A percentile compares a stretch with the other conserved stretches of the same genome.
phyloP scores from a whole-genome alignment of 257 asterid genomes.

The Vinca minor region DNA sequence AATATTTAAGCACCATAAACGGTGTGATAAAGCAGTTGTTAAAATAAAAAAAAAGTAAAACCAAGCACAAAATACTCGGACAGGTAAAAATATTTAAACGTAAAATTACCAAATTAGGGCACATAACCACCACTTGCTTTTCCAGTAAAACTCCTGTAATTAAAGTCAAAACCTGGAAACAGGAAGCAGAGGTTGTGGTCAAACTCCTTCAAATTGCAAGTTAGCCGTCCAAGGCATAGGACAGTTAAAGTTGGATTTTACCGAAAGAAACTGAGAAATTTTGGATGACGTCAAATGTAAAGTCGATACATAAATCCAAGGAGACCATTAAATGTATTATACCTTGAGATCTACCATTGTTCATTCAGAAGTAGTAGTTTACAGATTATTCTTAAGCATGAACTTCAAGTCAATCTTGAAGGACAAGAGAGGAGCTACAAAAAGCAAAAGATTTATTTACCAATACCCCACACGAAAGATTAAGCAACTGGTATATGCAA shows the following conservation, averaged over 20 bases:
- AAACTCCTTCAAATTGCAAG: slow-evolving; percentile 1
- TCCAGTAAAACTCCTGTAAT: slow-evolving; percentile 77
- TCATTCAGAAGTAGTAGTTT: background rate
- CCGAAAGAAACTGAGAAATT: background rate
- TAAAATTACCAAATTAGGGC: slow-evolving; percentile 77
- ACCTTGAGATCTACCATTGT: slow-evolving; percentile 1
- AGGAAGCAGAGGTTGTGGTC: too few species aligned
- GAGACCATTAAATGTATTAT: background rate
- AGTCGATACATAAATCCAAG: background rate
- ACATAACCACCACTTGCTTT: slow-evolving; percentile 68
- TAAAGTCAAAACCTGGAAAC: slow-evolving; percentile 62
- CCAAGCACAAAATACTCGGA: slow-evolving; percentile 9
- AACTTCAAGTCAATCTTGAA: background rate
- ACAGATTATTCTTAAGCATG: background rate
- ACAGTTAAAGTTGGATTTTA: background rate
- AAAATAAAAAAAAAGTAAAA: background rate
- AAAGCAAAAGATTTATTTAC: background rate
- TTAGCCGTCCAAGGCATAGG: background rate
- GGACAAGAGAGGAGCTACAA: background rate
- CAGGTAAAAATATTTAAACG: slow-evolving; percentile 2
- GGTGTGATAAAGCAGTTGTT: background rate
- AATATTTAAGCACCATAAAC: background rate
- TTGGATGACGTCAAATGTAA: background rate
- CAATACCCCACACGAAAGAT: too few species aligned
- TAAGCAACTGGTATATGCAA: background rate